Evolutionary conservation across 2,329 filamentous ascomycete species (phyloP).

Genomic region (Stemphylium lycopersici): DNA sequence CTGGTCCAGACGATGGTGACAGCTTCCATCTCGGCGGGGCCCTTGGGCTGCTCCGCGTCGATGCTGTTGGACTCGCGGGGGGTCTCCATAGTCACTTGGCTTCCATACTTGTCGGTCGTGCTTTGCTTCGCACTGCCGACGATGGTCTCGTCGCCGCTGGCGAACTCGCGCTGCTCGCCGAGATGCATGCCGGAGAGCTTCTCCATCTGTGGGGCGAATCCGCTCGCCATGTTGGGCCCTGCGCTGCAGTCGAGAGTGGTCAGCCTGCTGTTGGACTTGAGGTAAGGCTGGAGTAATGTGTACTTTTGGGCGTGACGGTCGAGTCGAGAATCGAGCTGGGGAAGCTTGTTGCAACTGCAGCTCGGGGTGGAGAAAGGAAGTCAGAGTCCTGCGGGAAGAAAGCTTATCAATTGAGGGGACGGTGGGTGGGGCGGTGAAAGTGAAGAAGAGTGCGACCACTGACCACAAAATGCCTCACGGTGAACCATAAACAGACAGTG

Average conservation of each 20-base stretch:
- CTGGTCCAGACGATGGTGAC: conserved; percentile 51
- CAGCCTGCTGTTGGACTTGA: neutral
- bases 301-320: neutral
- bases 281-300: neutral
- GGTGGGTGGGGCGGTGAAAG: conserved; percentile 1
- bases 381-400: no score
- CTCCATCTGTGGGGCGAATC: conserved; percentile 9
- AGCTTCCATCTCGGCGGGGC: conserved; percentile 49
- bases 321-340: neutral
- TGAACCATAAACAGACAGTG: neutral
- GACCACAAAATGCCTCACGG: neutral
- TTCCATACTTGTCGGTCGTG: neutral
- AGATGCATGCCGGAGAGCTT: conserved; percentile 9
- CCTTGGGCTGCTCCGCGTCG: conserved; percentile 11
- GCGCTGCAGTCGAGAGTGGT: neutral
- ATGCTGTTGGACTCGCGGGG: neutral
- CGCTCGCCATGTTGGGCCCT: conserved; percentile 7
- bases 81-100: neutral
- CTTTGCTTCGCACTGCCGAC: neutral
- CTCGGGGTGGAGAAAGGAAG: neutral
- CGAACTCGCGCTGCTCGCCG: conserved; percentile 6
- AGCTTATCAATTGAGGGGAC: neutral
- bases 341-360: neutral
- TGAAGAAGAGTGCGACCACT: neutral
- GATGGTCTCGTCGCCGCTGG: neutral